Evolutionary conservation across 108 stramenopile genomes (phyloP).

Genomic region (Skeletonema costatum): DNA sequence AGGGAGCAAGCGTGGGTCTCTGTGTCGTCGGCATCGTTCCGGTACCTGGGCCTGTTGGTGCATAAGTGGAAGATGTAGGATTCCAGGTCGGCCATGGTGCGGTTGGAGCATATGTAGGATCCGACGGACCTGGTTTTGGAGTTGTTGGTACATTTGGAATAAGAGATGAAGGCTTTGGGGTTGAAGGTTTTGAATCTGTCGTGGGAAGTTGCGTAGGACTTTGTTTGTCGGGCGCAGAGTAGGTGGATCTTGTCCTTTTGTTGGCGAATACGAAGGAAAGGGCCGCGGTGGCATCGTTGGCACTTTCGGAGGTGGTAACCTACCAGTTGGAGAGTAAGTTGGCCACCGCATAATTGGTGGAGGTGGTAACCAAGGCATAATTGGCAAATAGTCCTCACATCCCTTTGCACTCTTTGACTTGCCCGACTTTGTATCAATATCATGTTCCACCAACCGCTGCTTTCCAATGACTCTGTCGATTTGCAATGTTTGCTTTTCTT

Average conservation of each 20-base stretch:
- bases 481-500: neutral
- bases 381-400: neutral
- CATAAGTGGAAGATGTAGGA: neutral
- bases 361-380: neutral
- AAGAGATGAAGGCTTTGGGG: neutral
- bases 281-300: neutral
- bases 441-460: neutral
- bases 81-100: neutral
- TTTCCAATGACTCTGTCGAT: neutral
- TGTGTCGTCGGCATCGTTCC: neutral
- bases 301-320: neutral
- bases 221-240: neutral
- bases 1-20: constrained; percentile 11
- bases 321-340: constrained; percentile 10
- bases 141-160: neutral
- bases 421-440: neutral
- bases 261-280: constrained; percentile 23
- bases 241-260: neutral
- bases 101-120: neutral
- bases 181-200: neutral
- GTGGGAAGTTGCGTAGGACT: neutral
- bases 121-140: neutral
- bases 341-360: neutral
- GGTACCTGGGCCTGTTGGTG: no score
- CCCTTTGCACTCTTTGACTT: neutral